These are phyloP conservation scores for Mortierella polycephala DNA, from an alignment of 371 early-diverging fungal genomes.

Conservation along the genomic window DNA sequence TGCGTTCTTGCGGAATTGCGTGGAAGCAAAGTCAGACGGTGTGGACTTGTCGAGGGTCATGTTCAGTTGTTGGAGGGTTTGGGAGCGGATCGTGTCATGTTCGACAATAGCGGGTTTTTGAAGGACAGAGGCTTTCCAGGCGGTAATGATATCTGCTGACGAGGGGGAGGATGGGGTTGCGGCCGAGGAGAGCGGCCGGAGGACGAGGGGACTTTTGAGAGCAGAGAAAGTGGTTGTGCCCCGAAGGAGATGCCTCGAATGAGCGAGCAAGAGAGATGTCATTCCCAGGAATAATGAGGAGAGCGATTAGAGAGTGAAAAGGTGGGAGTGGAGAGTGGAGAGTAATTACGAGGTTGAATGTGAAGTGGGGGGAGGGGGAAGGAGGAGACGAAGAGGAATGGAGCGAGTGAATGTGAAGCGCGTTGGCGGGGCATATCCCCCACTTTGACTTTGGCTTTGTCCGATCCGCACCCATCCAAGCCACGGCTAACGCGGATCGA, in stretches of 20 bases:
- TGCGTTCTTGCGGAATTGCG: constrained; percentile 47
- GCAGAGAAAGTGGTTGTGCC: background rate
- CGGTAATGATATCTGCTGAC: constrained; percentile 30
- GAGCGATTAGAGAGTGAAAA: background rate
- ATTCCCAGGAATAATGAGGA: background rate
- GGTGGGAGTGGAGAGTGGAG: background rate
- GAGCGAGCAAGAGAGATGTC: constrained; percentile 13
- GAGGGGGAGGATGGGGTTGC: constrained; percentile 3
- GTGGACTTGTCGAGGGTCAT: constrained; percentile 55
- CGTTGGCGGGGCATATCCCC: too few species aligned
- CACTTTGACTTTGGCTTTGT: too few species aligned
- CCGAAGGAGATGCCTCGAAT: constrained; percentile 10
- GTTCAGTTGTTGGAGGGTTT: constrained; percentile 31
- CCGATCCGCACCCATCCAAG: background rate
- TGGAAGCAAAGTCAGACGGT: constrained; percentile 36
- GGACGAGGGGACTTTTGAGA: background rate
- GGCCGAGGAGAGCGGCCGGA: constrained; percentile 20
- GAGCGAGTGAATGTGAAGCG: background rate
- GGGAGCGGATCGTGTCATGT: constrained; percentile 45
- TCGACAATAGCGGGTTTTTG: constrained; percentile 40
- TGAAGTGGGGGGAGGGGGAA: background rate
- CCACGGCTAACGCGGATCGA: constrained; percentile 3
- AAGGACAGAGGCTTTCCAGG: constrained; percentile 36
- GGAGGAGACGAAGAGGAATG: background rate
- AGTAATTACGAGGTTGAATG: background rate